phyloP scores from a whole-genome alignment of 768 basidiomycete genomes.

The Mycena filopes region DNA sequence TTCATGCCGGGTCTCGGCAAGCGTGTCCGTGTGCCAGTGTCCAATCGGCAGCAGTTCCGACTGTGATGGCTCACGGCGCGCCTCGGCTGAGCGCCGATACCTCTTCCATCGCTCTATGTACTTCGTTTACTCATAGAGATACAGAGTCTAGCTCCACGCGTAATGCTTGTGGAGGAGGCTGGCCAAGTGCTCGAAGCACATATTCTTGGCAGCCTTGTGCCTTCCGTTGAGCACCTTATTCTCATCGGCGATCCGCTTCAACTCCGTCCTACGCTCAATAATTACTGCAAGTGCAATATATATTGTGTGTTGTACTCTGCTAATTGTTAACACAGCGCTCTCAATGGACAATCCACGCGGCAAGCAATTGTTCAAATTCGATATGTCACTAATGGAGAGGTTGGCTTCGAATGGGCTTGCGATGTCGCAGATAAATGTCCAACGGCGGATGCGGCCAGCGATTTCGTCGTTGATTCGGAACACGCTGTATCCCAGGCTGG shows the following conservation, averaged over 20 bases:
- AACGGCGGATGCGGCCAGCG: conserved; percentile 78
- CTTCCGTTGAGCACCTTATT: conserved; percentile 77
- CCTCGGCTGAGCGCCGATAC: too few relatives aligned
- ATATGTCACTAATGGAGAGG: conserved; percentile 82
- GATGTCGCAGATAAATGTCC: conserved; percentile 79
- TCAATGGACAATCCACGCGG: conserved; percentile 77
- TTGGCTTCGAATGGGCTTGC: conserved; percentile 63
- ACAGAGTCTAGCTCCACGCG: conserved; percentile 67
- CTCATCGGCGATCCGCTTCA: conserved; percentile 86
- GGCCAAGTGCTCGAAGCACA: conserved; percentile 88
- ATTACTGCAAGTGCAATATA: conserved; percentile 58
- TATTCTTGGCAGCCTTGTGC: conserved; percentile 70
- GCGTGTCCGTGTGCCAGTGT: too few relatives aligned
- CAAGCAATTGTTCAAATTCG: conserved; percentile 67
- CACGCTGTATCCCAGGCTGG: conserved; percentile 69
- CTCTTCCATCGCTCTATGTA: background rate
- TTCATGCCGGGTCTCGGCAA: background rate
- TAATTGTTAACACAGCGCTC: conserved; percentile 53
- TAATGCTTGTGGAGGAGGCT: conserved; percentile 82
- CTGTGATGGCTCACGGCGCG: too few relatives aligned
- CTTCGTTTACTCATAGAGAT: background rate
- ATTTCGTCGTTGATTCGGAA: conserved; percentile 72
- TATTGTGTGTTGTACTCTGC: background rate
- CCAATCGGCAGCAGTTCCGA: too few relatives aligned
- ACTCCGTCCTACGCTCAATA: conserved; percentile 74